Evolutionary conservation across 768 basidiomycete genomes (phyloP).

Genomic region (Mycena pura): DNA sequence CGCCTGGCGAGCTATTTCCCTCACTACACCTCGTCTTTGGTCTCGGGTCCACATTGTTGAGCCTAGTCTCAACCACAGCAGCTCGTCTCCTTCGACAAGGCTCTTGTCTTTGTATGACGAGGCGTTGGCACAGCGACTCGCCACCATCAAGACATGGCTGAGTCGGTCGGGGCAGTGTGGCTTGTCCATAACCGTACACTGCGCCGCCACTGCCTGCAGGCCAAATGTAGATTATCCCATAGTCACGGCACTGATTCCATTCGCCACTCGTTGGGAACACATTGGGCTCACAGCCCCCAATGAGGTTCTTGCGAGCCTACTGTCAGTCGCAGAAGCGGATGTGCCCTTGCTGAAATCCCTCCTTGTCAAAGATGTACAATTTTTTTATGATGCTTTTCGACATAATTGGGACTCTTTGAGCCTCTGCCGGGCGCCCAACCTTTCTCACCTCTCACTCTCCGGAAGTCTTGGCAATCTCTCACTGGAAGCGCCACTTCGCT

Average conservation of each 20-base stretch:
- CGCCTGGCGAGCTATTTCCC: conserved; percentile 14
- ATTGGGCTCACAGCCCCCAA: not conserved
- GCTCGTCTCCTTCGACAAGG: too few relatives aligned
- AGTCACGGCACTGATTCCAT: not conserved
- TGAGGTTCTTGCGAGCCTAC: not conserved
- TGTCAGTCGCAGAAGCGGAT: not conserved
- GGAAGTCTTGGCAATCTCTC: too few relatives aligned
- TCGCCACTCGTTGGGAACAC: not conserved
- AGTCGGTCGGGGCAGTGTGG: not conserved
- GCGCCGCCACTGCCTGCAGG: not conserved
- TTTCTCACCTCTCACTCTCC: too few relatives aligned
- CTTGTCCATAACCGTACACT: not conserved
- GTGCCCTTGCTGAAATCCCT: not conserved
- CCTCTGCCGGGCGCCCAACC: not conserved
- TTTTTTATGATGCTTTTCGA: too few relatives aligned
- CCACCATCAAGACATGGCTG: too few relatives aligned
- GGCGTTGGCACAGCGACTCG: too few relatives aligned
- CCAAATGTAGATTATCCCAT: too few relatives aligned
- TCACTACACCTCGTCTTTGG: conserved; percentile 18
- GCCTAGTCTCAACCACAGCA: not conserved
- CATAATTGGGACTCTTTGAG: too few relatives aligned
- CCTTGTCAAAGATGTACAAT: not conserved
- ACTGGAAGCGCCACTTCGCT: too few relatives aligned
- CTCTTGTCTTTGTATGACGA: too few relatives aligned
- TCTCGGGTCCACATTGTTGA: conserved; percentile 7